Evolutionary conservation across 2,329 filamentous ascomycete species (phyloP).

Genomic region (Sporothrix mexicana): DNA sequence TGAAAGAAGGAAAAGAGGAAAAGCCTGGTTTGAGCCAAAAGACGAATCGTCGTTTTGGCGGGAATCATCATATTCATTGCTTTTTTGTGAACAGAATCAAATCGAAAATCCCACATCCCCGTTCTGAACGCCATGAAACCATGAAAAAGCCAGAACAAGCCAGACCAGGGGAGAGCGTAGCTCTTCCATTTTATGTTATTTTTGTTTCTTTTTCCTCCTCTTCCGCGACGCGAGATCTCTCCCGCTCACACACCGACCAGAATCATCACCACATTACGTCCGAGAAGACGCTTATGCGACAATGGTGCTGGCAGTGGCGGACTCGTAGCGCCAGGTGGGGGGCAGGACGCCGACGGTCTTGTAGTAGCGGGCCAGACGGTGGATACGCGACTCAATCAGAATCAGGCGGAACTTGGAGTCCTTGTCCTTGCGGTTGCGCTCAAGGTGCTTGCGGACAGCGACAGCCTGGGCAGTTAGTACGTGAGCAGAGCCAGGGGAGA

Average conservation of each 20-base stretch:
- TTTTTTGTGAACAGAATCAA: slow-evolving; percentile 2
- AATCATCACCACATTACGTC: not conserved
- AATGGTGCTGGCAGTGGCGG: slow-evolving; percentile 90
- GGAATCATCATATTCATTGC: slow-evolving; percentile 21
- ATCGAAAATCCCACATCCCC: slow-evolving; percentile 5
- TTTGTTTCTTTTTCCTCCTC: not conserved
- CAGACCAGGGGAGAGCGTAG: too few relatives aligned
- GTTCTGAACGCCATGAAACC: slow-evolving; percentile 30
- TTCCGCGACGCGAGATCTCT: not conserved
- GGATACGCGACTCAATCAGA: slow-evolving; percentile 99
- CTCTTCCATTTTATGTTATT: too few relatives aligned
- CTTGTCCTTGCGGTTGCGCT: slow-evolving; percentile 99
- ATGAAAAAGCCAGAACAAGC: slow-evolving; percentile 14
- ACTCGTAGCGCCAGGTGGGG: slow-evolving; percentile 99
- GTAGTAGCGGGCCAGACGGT: slow-evolving; percentile 96
- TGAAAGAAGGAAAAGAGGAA: not conserved
- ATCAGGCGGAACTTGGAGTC: slow-evolving; percentile 99
- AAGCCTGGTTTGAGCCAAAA: not conserved
- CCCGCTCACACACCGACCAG: not conserved
- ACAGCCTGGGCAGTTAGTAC: slow-evolving; percentile 68
- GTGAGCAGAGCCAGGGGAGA: not conserved
- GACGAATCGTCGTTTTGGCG: not conserved
- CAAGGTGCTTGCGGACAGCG: slow-evolving; percentile 99
- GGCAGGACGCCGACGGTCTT: slow-evolving; percentile 87
- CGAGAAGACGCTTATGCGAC: slow-evolving; percentile 70